Percentiles rank a stretch among this genome's conserved stretches.
Conservation (phyloP, 2,329 filamentous ascomycete genomes). For the Pochonia chlamydosporia region DNA sequence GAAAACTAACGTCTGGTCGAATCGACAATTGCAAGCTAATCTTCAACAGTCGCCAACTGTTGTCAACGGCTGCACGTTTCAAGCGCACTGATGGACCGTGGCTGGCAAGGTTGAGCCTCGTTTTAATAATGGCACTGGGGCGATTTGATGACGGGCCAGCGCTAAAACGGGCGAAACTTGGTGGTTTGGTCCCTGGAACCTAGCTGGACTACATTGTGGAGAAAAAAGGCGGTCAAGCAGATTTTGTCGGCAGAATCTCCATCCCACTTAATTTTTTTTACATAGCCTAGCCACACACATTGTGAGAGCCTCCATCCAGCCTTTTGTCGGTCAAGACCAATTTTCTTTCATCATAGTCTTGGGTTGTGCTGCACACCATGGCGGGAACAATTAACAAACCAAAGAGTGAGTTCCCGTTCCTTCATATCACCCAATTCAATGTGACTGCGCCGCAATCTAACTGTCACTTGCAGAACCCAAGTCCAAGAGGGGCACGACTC, state of each 20-base stretch:
- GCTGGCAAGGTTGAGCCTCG: no score
- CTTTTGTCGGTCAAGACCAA: constrained; percentile 1
- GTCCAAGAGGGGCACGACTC: constrained; percentile 86
- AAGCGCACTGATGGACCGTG: no score
- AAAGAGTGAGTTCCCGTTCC: constrained; percentile 35
- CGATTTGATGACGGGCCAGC: no score
- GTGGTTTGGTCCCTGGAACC: neutral
- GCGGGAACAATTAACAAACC: constrained; percentile 50
- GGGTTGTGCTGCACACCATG: constrained; percentile 28
- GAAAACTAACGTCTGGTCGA: no score
- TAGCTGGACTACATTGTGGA: constrained; percentile 7
- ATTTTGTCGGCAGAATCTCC: constrained; percentile 28
- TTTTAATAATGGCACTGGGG: no score
- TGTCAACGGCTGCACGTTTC: no score
- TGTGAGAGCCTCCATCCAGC: neutral
- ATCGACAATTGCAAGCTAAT: no score
- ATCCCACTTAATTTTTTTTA: constrained; percentile 34
- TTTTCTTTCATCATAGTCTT: neutral
- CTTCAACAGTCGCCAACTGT: no score
- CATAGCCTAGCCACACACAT: neutral
- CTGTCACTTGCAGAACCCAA: constrained; percentile 63
- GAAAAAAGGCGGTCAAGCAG: constrained; percentile 24
- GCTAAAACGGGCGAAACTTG: no score
- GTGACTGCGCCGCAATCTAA: neutral
- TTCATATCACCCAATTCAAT: neutral